A percentile compares a stretch with the other conserved stretches of the same genome.
Evolutionary conservation across 176 grass and related monocot genomes (phyloP).

Genomic region (Lolium perenne): DNA sequence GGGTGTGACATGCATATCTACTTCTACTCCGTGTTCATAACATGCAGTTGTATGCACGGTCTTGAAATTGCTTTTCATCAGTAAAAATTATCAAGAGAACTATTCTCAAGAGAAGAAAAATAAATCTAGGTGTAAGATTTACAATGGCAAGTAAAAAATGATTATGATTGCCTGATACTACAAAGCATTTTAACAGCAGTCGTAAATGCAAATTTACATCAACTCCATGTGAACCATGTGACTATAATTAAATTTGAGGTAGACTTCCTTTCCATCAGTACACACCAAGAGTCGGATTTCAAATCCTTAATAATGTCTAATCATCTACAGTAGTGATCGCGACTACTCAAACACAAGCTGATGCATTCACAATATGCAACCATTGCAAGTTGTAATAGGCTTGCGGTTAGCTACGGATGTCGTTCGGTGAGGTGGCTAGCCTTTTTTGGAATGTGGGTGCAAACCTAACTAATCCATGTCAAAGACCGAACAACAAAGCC

Average conservation of each 20-base stretch:
- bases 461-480: background rate
- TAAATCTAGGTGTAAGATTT: constrained; percentile 1
- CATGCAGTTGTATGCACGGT: background rate
- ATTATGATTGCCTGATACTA: background rate
- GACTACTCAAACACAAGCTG: constrained; percentile 1
- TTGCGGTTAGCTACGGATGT: background rate
- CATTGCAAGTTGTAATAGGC: background rate
- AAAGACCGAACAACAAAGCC: background rate
- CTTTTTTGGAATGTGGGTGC: background rate
- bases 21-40: background rate
- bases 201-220: background rate
- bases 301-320: constrained; percentile 17
- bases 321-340: background rate
- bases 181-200: background rate
- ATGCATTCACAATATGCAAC: constrained; percentile 17
- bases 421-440: background rate
- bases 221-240: background rate
- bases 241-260: background rate
- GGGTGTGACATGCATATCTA: background rate
- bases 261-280: constrained; percentile 26
- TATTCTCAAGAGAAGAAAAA: background rate
- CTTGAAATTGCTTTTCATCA: background rate
- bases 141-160: constrained; percentile 1
- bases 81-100: background rate
- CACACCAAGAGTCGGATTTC: background rate